These are phyloP conservation scores for Sclerotinia subarctica DNA, from an alignment of 2,329 filamentous ascomycete genomes.

Conservation along the genomic window DNA sequence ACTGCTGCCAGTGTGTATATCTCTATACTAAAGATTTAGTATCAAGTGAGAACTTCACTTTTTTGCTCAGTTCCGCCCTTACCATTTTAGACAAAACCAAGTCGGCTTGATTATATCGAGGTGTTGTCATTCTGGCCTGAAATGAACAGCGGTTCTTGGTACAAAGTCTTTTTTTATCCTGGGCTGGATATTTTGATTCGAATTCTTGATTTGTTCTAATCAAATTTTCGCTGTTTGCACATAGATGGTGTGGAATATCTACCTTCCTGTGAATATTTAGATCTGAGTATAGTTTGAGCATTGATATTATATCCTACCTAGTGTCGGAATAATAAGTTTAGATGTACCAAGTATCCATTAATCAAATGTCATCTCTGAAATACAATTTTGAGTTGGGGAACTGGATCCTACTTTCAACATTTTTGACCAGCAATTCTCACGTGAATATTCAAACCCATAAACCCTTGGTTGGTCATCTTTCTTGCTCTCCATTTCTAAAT, in stretches of 20 bases:
- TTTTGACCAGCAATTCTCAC: not conserved
- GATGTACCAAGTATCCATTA: not conserved
- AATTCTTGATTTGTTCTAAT: no score
- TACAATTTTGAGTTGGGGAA: not conserved
- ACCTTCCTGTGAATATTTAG: no score
- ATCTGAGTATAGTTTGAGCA: not conserved
- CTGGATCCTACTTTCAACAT: fast-evolving
- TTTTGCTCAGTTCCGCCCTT: not conserved
- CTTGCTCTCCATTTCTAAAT: no score
- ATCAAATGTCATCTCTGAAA: not conserved
- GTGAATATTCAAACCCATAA: not conserved
- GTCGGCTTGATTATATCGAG: not conserved
- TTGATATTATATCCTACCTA: not conserved
- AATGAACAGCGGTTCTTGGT: no score
- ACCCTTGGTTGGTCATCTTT: not conserved
- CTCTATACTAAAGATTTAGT: not conserved
- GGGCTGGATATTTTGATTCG: no score
- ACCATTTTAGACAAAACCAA: no score
- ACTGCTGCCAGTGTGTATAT: not conserved
- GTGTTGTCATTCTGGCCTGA: not conserved
- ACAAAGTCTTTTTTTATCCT: no score
- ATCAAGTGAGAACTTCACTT: not conserved
- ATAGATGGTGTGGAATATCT: no score
- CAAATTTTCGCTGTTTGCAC: no score
- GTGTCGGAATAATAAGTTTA: not conserved